A percentile compares a stretch with the other conserved stretches of the same genome.
These are phyloP conservation scores for Tritrichomonas foetus DNA, from an alignment of 208 protist genomes.

Conservation along the genomic window DNA sequence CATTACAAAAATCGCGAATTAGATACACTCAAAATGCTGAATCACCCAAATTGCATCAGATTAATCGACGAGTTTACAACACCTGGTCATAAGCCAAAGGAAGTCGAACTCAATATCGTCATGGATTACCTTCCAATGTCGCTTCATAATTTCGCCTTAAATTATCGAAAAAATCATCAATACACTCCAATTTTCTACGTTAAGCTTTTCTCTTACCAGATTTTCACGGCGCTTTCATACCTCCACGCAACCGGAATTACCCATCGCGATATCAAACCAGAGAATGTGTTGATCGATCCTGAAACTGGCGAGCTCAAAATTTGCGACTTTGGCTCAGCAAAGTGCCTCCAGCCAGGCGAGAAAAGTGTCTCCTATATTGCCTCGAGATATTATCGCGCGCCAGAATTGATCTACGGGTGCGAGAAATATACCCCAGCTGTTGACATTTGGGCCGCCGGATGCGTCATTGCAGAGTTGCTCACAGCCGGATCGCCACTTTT, in stretches of 20 bases:
- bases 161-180: neutral
- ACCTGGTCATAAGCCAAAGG: neutral
- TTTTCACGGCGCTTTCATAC: neutral
- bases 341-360: neutral
- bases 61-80: neutral
- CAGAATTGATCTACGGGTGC: neutral
- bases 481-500: neutral
- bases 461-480: neutral
- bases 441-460: neutral
- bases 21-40: neutral
- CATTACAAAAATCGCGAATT: conserved; percentile 29
- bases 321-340: conserved; percentile 22
- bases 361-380: neutral
- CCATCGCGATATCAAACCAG: no score
- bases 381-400: neutral
- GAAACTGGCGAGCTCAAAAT: neutral
- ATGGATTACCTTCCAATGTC: neutral
- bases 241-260: neutral
- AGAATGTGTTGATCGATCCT: neutral
- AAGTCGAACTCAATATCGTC: neutral
- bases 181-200: neutral
- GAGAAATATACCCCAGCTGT: neutral
- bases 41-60: conserved; percentile 12
- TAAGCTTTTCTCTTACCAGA: neutral
- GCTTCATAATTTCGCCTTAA: neutral